Percentiles rank a stretch among this genome's conserved stretches.
Conservation (phyloP, 129 eudicot genomes). For the Helianthus tuberosus region DNA sequence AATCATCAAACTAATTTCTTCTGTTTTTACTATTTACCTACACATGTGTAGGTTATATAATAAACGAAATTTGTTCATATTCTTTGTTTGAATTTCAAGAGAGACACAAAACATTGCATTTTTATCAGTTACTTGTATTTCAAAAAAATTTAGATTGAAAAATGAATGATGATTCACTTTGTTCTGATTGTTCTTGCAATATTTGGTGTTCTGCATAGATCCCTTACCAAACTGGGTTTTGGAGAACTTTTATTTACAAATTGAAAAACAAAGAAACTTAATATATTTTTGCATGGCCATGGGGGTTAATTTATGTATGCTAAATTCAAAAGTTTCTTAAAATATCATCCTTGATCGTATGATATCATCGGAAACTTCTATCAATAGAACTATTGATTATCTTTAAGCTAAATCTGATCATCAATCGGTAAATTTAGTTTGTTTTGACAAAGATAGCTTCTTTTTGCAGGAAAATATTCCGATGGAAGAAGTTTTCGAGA, state of each 20-base stretch:
- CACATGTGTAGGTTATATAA: too few species aligned
- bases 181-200: too few species aligned
- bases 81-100: too few species aligned
- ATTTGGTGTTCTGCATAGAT: too few species aligned
- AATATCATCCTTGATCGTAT: constrained; percentile 9
- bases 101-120: too few species aligned
- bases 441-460: constrained; percentile 14
- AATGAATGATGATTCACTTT: too few species aligned
- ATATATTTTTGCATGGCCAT: constrained; percentile 5
- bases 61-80: too few species aligned
- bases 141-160: too few species aligned
- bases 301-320: background rate
- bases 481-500: constrained; percentile 58
- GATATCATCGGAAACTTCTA: constrained; percentile 13
- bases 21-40: too few species aligned
- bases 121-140: too few species aligned
- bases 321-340: constrained; percentile 10
- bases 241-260: background rate
- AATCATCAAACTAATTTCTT: too few species aligned
- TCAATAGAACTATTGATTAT: constrained; percentile 1
- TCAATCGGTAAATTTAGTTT: background rate
- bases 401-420: background rate
- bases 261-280: background rate
- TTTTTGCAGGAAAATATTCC: constrained; percentile 58
- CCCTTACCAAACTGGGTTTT: background rate